phyloP scores from a whole-genome alignment of 2,329 filamentous ascomycete species.

The Nigrospora sphaerica region DNA sequence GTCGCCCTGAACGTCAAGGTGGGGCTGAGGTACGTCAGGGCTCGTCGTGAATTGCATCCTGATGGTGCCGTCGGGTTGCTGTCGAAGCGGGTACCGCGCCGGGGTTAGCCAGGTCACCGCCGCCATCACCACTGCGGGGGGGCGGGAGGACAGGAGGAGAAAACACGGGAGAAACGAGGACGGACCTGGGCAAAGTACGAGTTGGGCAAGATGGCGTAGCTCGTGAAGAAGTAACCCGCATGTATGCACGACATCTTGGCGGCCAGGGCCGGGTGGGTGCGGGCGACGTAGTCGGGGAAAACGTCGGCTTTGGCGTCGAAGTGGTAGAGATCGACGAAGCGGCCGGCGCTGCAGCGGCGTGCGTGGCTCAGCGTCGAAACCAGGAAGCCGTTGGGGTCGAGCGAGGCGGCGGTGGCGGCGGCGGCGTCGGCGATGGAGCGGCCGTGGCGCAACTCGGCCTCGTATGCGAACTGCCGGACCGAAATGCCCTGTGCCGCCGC shows the following conservation, averaged over 20 bases:
- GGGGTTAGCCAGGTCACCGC: no score
- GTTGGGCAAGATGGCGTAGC: conserved; percentile 36
- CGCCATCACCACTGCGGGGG: no score
- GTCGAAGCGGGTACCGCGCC: not conserved
- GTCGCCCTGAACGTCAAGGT: conserved; percentile 38
- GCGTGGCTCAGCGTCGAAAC: conserved; percentile 45
- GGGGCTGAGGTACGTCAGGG: conserved; percentile 30
- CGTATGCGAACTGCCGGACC: conserved; percentile 35
- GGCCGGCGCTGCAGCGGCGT: conserved; percentile 35
- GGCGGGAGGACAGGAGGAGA: no score
- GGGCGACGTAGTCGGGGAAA: conserved; percentile 36
- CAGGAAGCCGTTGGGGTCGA: conserved; percentile 35
- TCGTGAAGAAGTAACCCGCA: conserved; percentile 40
- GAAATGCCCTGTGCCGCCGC: conserved; percentile 30
- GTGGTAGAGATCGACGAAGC: conserved; percentile 41
- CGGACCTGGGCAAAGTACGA: conserved; percentile 39
- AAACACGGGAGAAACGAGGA: no score
- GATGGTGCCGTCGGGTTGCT: conserved; percentile 32
- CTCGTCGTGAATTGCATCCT: conserved; percentile 39
- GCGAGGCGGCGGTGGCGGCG: conserved; percentile 26
- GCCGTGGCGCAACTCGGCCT: conserved; percentile 42
- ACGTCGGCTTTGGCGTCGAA: conserved; percentile 45
- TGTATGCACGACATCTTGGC: conserved; percentile 44
- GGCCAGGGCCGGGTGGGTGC: conserved; percentile 33
- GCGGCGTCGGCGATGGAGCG: conserved; percentile 50